Evolutionary conservation across 2,329 filamentous ascomycete species (phyloP).

Genomic region (Geoglossum cookeanum): DNA sequence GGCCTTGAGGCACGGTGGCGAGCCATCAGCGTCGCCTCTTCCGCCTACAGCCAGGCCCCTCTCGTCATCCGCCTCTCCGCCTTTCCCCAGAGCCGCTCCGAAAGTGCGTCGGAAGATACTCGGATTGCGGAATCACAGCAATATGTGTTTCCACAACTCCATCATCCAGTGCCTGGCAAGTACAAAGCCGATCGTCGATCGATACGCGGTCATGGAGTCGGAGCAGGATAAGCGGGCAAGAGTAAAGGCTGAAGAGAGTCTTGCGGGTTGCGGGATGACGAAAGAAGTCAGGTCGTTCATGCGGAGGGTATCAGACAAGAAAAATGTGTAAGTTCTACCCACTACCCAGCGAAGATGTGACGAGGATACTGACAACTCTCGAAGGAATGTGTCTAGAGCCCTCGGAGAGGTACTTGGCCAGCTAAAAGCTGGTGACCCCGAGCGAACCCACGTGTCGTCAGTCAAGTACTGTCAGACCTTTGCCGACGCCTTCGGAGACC

Average conservation of each 20-base stretch:
- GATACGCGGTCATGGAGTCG: neutral
- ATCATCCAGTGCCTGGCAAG: neutral
- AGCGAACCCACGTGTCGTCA: neutral
- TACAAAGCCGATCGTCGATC: neutral
- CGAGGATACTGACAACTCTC: neutral
- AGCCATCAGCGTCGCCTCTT: too few relatives aligned
- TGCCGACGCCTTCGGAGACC: neutral
- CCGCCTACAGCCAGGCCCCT: too few relatives aligned
- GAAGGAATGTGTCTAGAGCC: neutral
- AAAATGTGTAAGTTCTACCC: neutral
- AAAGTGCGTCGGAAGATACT: neutral
- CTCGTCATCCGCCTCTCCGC: too few relatives aligned
- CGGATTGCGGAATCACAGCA: neutral
- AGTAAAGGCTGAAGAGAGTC: neutral
- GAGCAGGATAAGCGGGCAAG: neutral
- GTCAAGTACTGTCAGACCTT: neutral
- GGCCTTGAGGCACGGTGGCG: too few relatives aligned
- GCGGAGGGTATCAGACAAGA: neutral
- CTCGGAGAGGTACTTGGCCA: neutral
- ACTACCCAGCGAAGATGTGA: neutral
- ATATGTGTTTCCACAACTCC: neutral
- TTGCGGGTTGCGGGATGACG: too few relatives aligned
- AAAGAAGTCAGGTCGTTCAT: too few relatives aligned
- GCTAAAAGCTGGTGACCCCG: neutral
- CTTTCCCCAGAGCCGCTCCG: neutral